Base-by-base conservation (phyloP, 345 rosid species). In the Barbarea vulgaris region DNA sequence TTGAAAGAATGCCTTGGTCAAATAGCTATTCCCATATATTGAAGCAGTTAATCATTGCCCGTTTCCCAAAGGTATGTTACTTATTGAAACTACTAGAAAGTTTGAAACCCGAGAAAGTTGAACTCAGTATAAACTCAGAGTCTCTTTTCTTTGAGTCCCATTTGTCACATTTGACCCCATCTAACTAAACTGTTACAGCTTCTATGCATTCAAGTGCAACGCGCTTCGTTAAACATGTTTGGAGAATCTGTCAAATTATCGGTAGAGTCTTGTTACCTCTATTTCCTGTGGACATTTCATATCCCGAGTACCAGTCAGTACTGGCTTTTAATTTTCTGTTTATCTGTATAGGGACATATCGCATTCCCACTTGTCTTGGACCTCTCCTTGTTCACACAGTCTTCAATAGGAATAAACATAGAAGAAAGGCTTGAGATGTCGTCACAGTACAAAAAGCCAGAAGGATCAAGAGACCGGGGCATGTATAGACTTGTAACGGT, bases 171-270 rank as follows among this genome's bases (percentile, higher is more conserved):
- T 41, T 73, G 64, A 73, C 34, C 15, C 39, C 34, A 2, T 22
- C 67, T 34, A n/a, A 6, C n/a, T 58, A 19, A 17, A 74, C 53
- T 58, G 39, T 72, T 58, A 64, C 95, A 94, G 98, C 88, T 91
- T 77, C 82, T 94, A 18, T 91, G 95, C 83, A 67, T 94, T 85
- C 96, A 94, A 59, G 74, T 90, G 72, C 91, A 90, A 73, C 89
- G 95, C 33, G 96, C 83, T 81, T 81, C 88, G 0, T 57, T 86
- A 19, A 81, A 83, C 81, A 83, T 39, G 80, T 79, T 72, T 42
- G 96, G 97, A 66, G 93, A 91, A 61, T 81, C 82, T 7, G 75
- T 84, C 33, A 94, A 94, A 84, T 85, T 88, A 46, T 76, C 83
- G 95, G 98, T 91, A 75, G 28, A 51, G 53, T 41, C 58, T 58